Base-by-base conservation (phyloP, 2,329 filamentous ascomycete genomes). In the Penicillium hesseltinei region DNA sequence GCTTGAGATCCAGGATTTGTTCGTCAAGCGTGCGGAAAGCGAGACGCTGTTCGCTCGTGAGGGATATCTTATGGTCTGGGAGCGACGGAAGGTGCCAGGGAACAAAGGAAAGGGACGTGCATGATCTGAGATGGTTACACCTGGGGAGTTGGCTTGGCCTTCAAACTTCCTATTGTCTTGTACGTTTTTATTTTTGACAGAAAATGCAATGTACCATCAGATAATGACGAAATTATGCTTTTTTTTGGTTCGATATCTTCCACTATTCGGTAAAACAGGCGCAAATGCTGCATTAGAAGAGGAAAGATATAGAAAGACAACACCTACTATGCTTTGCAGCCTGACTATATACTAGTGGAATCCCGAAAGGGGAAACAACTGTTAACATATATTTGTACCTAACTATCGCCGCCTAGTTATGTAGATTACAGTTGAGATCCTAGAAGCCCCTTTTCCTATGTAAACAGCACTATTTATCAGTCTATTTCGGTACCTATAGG, bases 21-120 rank as follows among this genome's bases (percentile, higher is more conserved):
- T 89, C 72, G 93, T 99, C 7, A 90, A 97, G 71, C 88, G 88
- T 75, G 89, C 94, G 21, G 89, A 93, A 75, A 90, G 85, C 62
- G 93, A 99, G 79, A 83, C 96, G 66, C 73, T 99, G 63, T 96
- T 96, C 70, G 88, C 95, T 0, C 91, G 93, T 51, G 94, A 99
- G 81, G 90, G 90, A 55, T 97, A 97, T 80, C 77, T 97, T 57
- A 95, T 97, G 84, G 86, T 99, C 44, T 97, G 94, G 94, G 94
- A 97, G 80, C 82, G 89, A 74, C 84, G 92, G 75, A 88, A 84
- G 70, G 58, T 66, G 6, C 70, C 71, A 33, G 70, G 71, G 3
- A 72, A 72, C 52, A 80, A 78, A 66, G 71, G 69, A 9, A 77
- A 73, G 62, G 67, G 62, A 17, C 52, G 65, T 13, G 60, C 65